A percentile compares a stretch with the other conserved stretches of the same genome.
Conservation (phyloP, 768 basidiomycete species). For the Serpula lacrymans region DNA sequence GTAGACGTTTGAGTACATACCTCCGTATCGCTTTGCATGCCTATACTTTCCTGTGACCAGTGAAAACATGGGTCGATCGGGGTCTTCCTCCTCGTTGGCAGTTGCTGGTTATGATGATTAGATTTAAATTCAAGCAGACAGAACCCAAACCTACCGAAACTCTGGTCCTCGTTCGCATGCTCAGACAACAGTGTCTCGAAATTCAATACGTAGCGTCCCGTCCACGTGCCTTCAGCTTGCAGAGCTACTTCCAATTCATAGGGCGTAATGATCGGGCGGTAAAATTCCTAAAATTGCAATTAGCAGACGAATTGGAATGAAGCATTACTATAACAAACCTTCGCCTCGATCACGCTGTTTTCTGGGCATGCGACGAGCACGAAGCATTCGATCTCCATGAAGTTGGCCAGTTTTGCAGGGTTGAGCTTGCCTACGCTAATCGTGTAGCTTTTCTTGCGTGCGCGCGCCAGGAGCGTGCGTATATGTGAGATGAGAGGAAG, state of each 20-base stretch:
- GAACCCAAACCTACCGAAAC: too few relatives aligned
- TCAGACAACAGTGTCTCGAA: slow-evolving; percentile 58
- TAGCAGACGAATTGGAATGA: not conserved
- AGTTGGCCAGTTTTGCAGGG: slow-evolving; percentile 93
- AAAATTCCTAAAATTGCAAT: slow-evolving; percentile 70
- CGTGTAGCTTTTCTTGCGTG: slow-evolving; percentile 90
- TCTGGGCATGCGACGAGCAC: slow-evolving; percentile 94
- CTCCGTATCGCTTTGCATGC: slow-evolving; percentile 67
- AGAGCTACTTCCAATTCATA: slow-evolving; percentile 86
- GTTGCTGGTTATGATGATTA: not conserved
- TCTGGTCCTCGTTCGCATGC: slow-evolving; percentile 11
- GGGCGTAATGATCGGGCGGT: slow-evolving; percentile 89
- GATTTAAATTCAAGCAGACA: not conserved
- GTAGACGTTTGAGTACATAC: slow-evolving; percentile 14
- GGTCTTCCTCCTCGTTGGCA: slow-evolving; percentile 45
- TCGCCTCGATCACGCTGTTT: slow-evolving; percentile 77
- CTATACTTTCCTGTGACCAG: slow-evolving; percentile 84
- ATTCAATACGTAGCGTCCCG: slow-evolving; percentile 74
- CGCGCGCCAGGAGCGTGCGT: slow-evolving; percentile 59
- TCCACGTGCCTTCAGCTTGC: slow-evolving; percentile 66
- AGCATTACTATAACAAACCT: slow-evolving; percentile 49
- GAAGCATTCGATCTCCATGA: slow-evolving; percentile 94
- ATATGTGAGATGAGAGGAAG: slow-evolving; percentile 81
- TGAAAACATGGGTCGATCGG: slow-evolving; percentile 80
- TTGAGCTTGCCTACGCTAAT: slow-evolving; percentile 94